These are phyloP conservation scores for Blastobotrys elegans DNA, from an alignment of 1,139 yeast species.

Conservation along the genomic window DNA sequence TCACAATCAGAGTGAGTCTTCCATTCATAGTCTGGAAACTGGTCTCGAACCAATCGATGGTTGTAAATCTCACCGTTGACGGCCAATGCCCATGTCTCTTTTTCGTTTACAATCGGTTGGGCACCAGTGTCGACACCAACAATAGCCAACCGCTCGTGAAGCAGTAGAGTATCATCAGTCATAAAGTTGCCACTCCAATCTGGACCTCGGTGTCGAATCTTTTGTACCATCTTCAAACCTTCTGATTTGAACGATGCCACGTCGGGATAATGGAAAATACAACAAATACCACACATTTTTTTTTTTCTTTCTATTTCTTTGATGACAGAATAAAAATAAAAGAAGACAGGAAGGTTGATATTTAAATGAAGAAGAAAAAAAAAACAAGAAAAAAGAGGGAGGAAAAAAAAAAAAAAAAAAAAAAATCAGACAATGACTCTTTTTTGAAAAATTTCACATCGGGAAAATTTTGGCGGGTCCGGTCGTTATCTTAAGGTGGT, in stretches of 20 bases:
- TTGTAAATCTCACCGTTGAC: slow-evolving; percentile 98
- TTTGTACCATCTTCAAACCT: slow-evolving; percentile 83
- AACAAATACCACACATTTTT: slow-evolving; percentile 95
- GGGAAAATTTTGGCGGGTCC: no score
- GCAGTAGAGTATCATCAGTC: slow-evolving; percentile 69
- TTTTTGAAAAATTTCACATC: neutral
- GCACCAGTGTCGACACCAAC: slow-evolving; percentile 92
- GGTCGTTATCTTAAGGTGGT: no score
- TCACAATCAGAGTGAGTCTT: slow-evolving; percentile 94
- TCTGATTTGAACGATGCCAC: slow-evolving; percentile 75
- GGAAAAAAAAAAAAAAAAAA: neutral
- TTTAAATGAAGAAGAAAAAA: neutral
- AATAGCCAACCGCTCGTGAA: slow-evolving; percentile 94
- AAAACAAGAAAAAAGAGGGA: slow-evolving; percentile 3
- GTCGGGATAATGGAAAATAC: slow-evolving; percentile 79
- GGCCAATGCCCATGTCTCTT: slow-evolving; percentile 66
- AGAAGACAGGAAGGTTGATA: neutral
- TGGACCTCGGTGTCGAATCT: slow-evolving; percentile 98
- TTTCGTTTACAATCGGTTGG: slow-evolving; percentile 85
- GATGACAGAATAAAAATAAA: neutral
- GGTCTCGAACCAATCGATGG: slow-evolving; percentile 82
- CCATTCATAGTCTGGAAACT: slow-evolving; percentile 65
- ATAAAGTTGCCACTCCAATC: slow-evolving; percentile 94
- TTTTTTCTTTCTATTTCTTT: neutral
- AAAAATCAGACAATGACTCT: neutral